These are phyloP conservation scores for Fusarium sp. DNA, from an alignment of 2,329 filamentous ascomycete genomes.

Conservation along the genomic window DNA sequence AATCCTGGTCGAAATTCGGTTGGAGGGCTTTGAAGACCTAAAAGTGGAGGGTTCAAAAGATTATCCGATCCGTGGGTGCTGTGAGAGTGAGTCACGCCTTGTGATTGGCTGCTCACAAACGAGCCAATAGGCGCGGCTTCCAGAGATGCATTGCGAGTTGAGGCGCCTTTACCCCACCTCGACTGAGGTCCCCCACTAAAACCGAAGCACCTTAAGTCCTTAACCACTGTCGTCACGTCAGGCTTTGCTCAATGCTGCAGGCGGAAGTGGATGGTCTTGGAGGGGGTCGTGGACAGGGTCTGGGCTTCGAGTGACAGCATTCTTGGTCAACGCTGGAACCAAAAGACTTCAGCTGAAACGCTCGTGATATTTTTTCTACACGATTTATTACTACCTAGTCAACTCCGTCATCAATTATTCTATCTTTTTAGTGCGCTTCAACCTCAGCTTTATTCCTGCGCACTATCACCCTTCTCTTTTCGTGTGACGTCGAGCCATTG, in stretches of 20 bases:
- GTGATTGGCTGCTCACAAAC: constrained; percentile 31
- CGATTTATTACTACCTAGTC: neutral
- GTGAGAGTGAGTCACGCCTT: neutral
- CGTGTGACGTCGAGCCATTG: constrained; percentile 16
- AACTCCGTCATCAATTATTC: constrained; percentile 7
- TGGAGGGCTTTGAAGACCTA: constrained; percentile 59
- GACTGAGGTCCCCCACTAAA: constrained; percentile 32
- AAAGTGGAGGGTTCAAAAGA: constrained; percentile 49
- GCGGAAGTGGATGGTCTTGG: constrained; percentile 3
- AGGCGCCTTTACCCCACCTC: constrained; percentile 42
- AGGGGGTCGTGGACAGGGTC: constrained; percentile 24
- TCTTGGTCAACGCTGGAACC: constrained; percentile 10
- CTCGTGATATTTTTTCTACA: constrained; percentile 9
- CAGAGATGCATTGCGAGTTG: constrained; percentile 12
- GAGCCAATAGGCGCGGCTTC: constrained; percentile 38
- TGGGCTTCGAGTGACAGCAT: constrained; percentile 34
- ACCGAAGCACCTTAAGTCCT: constrained; percentile 37
- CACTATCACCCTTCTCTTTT: neutral
- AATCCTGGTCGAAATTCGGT: constrained; percentile 54
- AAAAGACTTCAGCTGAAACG: constrained; percentile 21
- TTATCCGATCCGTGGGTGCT: constrained; percentile 54
- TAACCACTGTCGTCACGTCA: constrained; percentile 24
- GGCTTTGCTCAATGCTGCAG: constrained; percentile 24
- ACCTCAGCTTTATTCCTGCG: neutral
- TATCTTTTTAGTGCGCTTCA: neutral